These are phyloP conservation scores for Auricularia sp. DNA, from an alignment of 768 basidiomycete genomes.

Conservation along the genomic window DNA sequence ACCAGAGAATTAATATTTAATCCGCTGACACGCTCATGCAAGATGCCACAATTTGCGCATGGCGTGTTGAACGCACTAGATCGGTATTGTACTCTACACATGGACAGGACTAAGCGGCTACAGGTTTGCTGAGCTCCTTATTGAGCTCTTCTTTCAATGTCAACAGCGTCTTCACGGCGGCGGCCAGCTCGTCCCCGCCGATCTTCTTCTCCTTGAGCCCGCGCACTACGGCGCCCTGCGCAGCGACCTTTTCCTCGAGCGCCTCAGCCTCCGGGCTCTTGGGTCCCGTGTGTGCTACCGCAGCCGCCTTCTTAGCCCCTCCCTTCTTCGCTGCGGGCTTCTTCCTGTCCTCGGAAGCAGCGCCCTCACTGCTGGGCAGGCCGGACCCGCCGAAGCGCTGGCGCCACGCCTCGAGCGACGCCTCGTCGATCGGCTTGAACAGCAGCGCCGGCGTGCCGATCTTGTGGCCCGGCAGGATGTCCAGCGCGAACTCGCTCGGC, in stretches of 20 bases:
- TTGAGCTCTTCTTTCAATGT: constrained; percentile 51
- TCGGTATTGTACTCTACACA: no score
- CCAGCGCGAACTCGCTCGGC: constrained; percentile 60
- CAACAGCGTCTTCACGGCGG: constrained; percentile 55
- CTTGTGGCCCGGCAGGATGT: constrained; percentile 77
- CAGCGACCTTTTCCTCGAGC: constrained; percentile 62
- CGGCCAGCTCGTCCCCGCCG: constrained; percentile 43
- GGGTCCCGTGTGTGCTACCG: constrained; percentile 33
- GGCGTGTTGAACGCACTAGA: no score
- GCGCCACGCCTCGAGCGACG: constrained; percentile 75
- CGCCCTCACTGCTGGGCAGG: constrained; percentile 27
- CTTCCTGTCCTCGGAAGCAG: constrained; percentile 29
- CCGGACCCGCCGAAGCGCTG: constrained; percentile 61
- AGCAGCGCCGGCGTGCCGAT: constrained; percentile 82
- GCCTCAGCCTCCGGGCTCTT: constrained; percentile 65
- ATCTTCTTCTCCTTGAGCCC: constrained; percentile 52
- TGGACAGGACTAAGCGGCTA: no score
- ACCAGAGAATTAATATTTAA: no score
- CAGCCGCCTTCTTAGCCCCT: constrained; percentile 34
- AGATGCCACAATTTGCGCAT: no score
- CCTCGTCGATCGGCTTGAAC: constrained; percentile 91
- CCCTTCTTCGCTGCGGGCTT: constrained; percentile 40
- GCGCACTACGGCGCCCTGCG: constrained; percentile 68
- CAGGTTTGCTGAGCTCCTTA: constrained; percentile 8
- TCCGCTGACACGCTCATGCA: no score